Base-by-base conservation (phyloP, 2,329 filamentous ascomycete species). In the Pyrenochaeta sp. region DNA sequence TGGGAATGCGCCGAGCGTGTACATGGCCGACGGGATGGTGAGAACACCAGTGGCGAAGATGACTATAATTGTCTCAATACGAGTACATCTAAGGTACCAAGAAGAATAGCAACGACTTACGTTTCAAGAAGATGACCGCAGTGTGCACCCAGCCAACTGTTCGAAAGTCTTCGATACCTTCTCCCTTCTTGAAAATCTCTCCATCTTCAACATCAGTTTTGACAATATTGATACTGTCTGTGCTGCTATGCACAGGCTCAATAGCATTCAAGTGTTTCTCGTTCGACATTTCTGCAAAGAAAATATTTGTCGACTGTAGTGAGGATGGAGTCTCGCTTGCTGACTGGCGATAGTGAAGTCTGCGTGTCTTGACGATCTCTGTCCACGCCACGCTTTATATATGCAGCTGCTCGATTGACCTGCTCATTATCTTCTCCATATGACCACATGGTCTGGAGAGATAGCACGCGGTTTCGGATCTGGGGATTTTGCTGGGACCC, bases 71-170 rank as follows among this genome's bases (percentile, higher is more conserved):
- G n/a, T n/a, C n/a, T n/a, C n/a, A n/a, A n/a, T n/a, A n/a, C n/a
- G n/a, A n/a, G n/a, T n/a, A n/a, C n/a, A n/a, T n/a, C n/a, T n/a
- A n/a, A n/a, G n/a, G n/a, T n/a, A n/a, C n/a, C n/a, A n/a, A n/a
- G n/a, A n/a, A n/a, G n/a, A n/a, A n/a, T n/a, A n/a, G n/a, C n/a
- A n/a, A n/a, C n/a, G n/a, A 7, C 57, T 48, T 29, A 66, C 63
- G 67, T 64, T 81, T 82, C 14, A 81, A 60, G 42, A 82, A 80
- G 50, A 82, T 81, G 17, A 81, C 70, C 3, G 77, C 67, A 2
- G 79, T 77, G 14, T 75, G 72, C 11, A 74, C 71, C 79, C 80
- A 83, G 43, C 72, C 71, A 11, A 82, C 79, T 2, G 77, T 81
- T 14, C 79, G 72, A 49, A 82, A 82, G 35, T 82, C 71, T 41